phyloP scores from a whole-genome alignment of 768 basidiomycete genomes.

The Suillus cothurnatus region DNA sequence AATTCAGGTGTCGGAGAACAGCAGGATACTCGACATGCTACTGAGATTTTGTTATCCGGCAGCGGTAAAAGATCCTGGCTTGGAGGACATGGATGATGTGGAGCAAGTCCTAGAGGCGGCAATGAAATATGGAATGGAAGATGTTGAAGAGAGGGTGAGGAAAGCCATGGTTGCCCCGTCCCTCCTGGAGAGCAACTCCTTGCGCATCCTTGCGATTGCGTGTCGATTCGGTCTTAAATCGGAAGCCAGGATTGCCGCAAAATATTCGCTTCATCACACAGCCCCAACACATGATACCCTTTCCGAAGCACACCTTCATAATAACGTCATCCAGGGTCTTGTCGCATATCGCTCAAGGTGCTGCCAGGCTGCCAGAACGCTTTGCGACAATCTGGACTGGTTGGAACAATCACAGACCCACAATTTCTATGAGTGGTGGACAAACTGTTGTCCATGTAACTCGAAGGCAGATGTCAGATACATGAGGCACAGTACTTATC shows the following conservation, averaged over 20 bases:
- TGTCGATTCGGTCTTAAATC: conserved; percentile 29
- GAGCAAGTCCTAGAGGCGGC: conserved; percentile 30
- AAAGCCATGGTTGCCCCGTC: conserved; percentile 25
- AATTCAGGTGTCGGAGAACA: conserved; percentile 34
- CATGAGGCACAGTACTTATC: conserved; percentile 27
- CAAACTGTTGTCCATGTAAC: conserved; percentile 25
- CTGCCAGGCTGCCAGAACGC: conserved; percentile 18
- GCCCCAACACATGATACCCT: conserved; percentile 7
- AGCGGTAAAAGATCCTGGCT: conserved; percentile 24
- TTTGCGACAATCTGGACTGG: conserved; percentile 27
- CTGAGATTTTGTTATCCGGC: conserved; percentile 40
- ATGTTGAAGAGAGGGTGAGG: conserved; percentile 26
- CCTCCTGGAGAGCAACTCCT: conserved; percentile 30
- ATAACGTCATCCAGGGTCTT: conserved; percentile 18
- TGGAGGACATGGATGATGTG: conserved; percentile 19
- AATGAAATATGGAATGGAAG: conserved; percentile 34
- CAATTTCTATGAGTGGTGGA: conserved; percentile 32
- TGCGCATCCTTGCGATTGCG: conserved; percentile 38
- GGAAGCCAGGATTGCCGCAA: conserved; percentile 35
- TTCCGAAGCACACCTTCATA: conserved; percentile 11
- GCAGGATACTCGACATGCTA: conserved; percentile 29
- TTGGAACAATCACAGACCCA: conserved; percentile 24
- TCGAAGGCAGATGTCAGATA: conserved; percentile 26
- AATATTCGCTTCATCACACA: conserved; percentile 24
- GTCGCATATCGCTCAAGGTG: conserved; percentile 24